Evolutionary conservation across 1,139 yeast species (phyloP), one percentile per base, ranked within the genome.

Genomic region (Yamadazyma sp.): DNA sequence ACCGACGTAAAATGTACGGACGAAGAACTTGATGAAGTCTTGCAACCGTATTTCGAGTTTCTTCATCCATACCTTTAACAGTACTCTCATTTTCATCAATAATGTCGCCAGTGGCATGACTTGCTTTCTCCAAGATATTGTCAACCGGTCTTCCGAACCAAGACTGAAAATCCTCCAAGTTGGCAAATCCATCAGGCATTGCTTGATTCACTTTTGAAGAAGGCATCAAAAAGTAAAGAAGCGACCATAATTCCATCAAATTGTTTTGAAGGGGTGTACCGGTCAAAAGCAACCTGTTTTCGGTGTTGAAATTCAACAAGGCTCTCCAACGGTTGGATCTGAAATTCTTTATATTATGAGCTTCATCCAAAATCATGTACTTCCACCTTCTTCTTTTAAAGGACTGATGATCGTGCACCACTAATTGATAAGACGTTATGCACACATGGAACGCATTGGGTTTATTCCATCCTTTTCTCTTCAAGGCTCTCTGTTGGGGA

Each of bases 81-180:
- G 70, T 55, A 31, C 54, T 57, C 42, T 65, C 71, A 41, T 64
- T 62, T 18, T 70, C 76, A 42, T 69, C 74, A 17, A 70, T 64
- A 6, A 70, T 46, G 32, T 76, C 78, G 15, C 82, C 82, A 18
- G 80, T 78, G 11, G 50, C 53, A 17, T 52, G 44, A 7, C 86
- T 81, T 0, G 73, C 61, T 43, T 67, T 70, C 59, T 92, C 97
- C 40, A 94, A 80, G 46, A 94, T 80, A 51, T 79, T 86, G 59
- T 94, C 97, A 4, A 94, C 97, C 0, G 99, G 98, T 45, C 82
- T 79, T 5, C 97, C 97, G 61, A 94, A 94, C 99, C 98, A 94
- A 48, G 87, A 95, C 54, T 94, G 98, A 61, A 94, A 94, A 53
- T 94, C 96, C 47, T 87, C 92, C 45, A 94, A 69, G 53, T 90